Evolutionary conservation across 129 eudicot species (phyloP), one percentile per base, ranked within the genome.

Genomic region (Deinandra increscens): DNA sequence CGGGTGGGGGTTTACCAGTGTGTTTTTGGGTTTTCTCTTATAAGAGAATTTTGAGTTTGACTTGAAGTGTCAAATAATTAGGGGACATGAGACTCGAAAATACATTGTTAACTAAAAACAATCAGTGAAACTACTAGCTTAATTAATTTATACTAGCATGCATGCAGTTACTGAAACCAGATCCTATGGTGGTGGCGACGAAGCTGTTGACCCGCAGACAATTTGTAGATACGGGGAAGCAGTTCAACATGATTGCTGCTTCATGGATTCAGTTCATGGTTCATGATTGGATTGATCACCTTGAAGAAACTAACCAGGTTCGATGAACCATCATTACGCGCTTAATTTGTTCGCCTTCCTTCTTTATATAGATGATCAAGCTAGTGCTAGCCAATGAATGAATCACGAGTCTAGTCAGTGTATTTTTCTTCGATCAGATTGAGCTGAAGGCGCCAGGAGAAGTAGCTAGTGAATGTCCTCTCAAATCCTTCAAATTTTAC

Each of bases 131-230:
- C 0, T 1, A n/a, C 3, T 34, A 46, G 42, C 26, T 44, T 66
- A 42, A 9, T 10, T 54, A n/a, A n/a, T n/a, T n/a, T n/a, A n/a
- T n/a, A n/a, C n/a, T n/a, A n/a, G 4, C 13, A 26, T 22, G 9
- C 3, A 44, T 75, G 81, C 77, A 87, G 93, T 41, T 81, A 38
- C 60, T 69, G 72, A 76, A 71, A 71, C 93, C 93, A 22, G 93
- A 87, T 79, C 89, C 93, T 7, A 84, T 84, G 83, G 81, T 84
- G 70, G 93, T 84, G 61, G 93, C 86, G n/a, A 87, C 89, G 59
- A 87, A 87, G 71, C 93, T 87, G 12, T 58, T 87, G 63, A 80
- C 84, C 45, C 88, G 93, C 13, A 81, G 75, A 68, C 29, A 81
- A 23, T 58, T 81, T 13, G 67, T 75, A 31, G 93, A 84, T 55